These are phyloP conservation scores for Tricholoma hemisulphureum DNA, from an alignment of 768 basidiomycete species.

Conservation along the genomic window DNA sequence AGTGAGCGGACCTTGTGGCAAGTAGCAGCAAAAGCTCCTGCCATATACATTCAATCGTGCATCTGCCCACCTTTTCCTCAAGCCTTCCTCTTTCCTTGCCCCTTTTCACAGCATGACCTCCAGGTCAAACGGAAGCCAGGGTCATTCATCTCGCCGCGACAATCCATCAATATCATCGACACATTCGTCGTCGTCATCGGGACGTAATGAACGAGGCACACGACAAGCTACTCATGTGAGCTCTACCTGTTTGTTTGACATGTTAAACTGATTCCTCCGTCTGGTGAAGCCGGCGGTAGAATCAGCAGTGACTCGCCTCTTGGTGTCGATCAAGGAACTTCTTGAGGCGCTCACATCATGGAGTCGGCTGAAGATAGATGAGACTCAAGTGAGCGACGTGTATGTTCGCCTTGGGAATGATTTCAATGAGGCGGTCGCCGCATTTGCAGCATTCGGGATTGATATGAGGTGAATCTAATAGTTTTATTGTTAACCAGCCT, in stretches of 20 bases:
- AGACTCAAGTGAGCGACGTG: constrained; percentile 88
- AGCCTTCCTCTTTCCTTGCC: neutral
- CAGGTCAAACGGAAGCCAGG: constrained; percentile 25
- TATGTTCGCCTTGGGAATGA: constrained; percentile 97
- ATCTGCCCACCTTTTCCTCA: constrained; percentile 4
- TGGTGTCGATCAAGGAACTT: constrained; percentile 94
- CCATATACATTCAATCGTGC: neutral
- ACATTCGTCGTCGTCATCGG: constrained; percentile 40
- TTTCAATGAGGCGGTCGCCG: constrained; percentile 90
- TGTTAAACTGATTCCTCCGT: constrained; percentile 8
- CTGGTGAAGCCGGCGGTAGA: constrained; percentile 71
- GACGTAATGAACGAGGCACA: constrained; percentile 41
- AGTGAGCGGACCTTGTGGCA: neutral
- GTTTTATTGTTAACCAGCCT: neutral
- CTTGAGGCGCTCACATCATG: constrained; percentile 86
- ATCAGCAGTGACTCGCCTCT: constrained; percentile 85
- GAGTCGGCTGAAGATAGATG: constrained; percentile 70
- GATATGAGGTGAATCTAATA: constrained; percentile 77
- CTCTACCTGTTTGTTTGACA: neutral
- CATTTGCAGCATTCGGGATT: constrained; percentile 82
- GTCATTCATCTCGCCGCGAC: constrained; percentile 52
- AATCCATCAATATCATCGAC: constrained; percentile 51
- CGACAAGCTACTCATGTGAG: constrained; percentile 40
- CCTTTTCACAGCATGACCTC: constrained; percentile 24
- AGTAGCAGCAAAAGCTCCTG: neutral